Evolutionary conservation across 257 asterid species (phyloP), one percentile per base, ranked within the genome.

Genomic region (Solanum boliviense): DNA sequence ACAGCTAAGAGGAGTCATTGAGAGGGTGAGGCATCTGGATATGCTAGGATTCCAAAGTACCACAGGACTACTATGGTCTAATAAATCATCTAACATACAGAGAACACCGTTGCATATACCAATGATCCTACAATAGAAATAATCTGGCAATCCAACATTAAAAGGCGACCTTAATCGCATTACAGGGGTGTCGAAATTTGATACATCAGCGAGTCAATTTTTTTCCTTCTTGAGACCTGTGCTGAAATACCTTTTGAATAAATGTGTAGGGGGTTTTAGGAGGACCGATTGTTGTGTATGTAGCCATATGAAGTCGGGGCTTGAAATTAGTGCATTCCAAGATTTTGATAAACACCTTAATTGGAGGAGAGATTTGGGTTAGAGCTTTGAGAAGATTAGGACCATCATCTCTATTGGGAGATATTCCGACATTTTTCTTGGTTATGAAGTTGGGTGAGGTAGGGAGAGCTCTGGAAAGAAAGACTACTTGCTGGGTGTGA

Each of bases 31-130:
- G 44, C 83, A 87, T 27, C 89, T 89, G 62, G 52, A 84, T 56
- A 92, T 89, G 32, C 38, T 48, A 16, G 91, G 94, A 83, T 91
- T 92, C 94, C 92, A 92, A 1, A 92, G 89, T 46, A 91, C 13
- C 65, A 88, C 5, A 21, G 68, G 39, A 48, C 71, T 65, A 7
- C 89, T 12, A 20, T 36, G 62, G 11, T 88, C 87, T 56, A 90
- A 88, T 20, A 87, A 46, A 85, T 92, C 91, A 81, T 90, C 90
- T 9, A 84, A 72, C 31, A 90, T 87, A 86, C 91, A 90, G 41
- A 90, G 25, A 27, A 92, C 44, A n/a, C 92, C 92, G 8, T 92
- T 90, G 90, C 88, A 87, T 16, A 71, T 76, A 35, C 93, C 92
- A 9, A 90, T 90, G 3, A 91, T 84, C 31, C 91, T 79, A 81